Evolutionary conservation across 208 protist species (phyloP).

Genomic region (Leishmania amazonensis): DNA sequence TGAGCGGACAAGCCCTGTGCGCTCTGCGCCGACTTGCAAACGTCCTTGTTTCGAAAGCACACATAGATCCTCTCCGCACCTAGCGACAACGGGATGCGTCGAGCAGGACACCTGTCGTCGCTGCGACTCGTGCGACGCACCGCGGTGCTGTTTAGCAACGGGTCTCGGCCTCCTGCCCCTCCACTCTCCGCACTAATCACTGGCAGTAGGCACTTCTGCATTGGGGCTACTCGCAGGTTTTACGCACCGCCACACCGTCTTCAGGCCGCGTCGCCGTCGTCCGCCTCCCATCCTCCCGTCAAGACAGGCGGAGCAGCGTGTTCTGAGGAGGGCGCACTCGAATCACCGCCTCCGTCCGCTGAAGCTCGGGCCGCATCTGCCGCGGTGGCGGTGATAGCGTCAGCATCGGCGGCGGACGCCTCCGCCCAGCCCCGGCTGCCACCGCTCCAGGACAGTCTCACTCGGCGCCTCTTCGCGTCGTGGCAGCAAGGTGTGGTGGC

Average conservation of each 20-base stretch:
- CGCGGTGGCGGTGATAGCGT: not conserved
- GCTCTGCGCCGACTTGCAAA: not conserved
- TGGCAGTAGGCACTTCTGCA: not conserved
- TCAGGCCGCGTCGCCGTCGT: not conserved
- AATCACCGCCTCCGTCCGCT: not conserved
- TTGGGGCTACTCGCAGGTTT: not conserved
- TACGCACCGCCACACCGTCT: not conserved
- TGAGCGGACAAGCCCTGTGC: no score
- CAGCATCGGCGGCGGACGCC: not conserved
- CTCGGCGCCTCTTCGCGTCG: slow-evolving; percentile 62
- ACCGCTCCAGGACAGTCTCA: slow-evolving; percentile 14
- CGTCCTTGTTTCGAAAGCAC: not conserved
- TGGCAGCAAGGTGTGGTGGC: slow-evolving; percentile 90
- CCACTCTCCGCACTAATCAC: not conserved
- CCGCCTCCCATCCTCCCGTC: not conserved
- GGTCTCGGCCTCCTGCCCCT: not conserved
- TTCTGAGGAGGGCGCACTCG: not conserved
- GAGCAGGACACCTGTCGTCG: not conserved
- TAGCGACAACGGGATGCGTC: not conserved
- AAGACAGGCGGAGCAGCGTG: not conserved
- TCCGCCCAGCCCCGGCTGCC: not conserved
- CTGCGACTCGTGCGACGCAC: not conserved
- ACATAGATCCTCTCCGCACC: not conserved
- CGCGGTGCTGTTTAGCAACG: not conserved
- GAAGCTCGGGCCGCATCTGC: not conserved